Base-by-base conservation (phyloP, 2,329 filamentous ascomycete species). In the Dactylellina drechsleri region DNA sequence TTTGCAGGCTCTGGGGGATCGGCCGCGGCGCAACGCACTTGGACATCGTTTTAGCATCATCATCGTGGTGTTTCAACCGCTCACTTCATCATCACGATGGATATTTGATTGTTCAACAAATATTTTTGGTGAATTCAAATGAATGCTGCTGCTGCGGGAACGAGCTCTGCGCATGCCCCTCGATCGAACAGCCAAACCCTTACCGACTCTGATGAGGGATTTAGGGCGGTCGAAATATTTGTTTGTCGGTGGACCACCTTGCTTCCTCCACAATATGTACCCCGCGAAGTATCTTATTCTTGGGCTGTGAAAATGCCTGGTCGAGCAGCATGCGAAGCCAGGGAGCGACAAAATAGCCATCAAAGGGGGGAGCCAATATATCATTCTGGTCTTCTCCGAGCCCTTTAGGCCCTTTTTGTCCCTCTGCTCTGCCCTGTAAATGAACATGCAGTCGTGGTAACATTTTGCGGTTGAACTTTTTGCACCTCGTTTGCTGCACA, bases 261-360 rank as follows among this genome's bases (percentile, higher is more conserved):
- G 71, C 71, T 68, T 75, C 70, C 71, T 75, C 71, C 71, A 75
- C 71, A 75, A 68, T 75, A 68, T 75, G 64, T 68, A 75, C 71
- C 71, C 71, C 71, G 71, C 71, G 71, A 75, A 75, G 53, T 75
- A 64, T 64, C 71, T 58, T 75, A 75, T 75, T 75, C 71, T 75
- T 75, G 71, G 71, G 64, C 64, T 64, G 61, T 65, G 41, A 66
- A 60, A 65, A 75, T 62, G 60, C 64, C 71, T 64, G 64, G 71
- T 64, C 64, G 66, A 56, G 70, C 62, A 74, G 62, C 70, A 61
- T 67, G 61, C 70, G 62, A 74, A 66, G 61, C 62, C 70, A 74
- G 70, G 70, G 70, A 74, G 62, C 49, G 43, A 74, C 57, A 54
- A 67, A 62, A 73, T 49, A 56, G 61, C 28, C 49, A 57, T 49